Conservation (phyloP, 306 rosid genomes). For the Sophora flavescens region DNA sequence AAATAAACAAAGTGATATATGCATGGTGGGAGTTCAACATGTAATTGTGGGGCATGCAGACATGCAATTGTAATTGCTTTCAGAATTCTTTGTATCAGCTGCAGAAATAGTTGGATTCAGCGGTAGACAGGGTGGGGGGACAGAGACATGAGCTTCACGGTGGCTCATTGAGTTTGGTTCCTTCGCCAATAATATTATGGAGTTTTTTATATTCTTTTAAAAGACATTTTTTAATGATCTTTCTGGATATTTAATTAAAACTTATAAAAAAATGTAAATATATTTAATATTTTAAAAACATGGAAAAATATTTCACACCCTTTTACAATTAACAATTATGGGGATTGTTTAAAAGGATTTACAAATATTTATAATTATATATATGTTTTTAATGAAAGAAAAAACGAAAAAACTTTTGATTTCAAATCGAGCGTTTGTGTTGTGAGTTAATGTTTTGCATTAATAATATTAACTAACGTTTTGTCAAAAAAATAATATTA, state of each 20-base stretch:
- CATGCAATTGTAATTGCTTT: constrained; percentile 28
- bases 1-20: too few species aligned
- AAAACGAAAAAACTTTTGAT: neutral
- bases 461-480: constrained; percentile 6
- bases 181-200: constrained; percentile 4
- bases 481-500: too few species aligned
- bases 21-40: neutral
- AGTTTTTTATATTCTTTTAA: too few species aligned
- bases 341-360: too few species aligned
- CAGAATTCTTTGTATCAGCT: constrained; percentile 40
- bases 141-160: constrained; percentile 56
- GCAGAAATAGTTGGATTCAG: constrained; percentile 48
- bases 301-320: too few species aligned
- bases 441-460: constrained; percentile 11
- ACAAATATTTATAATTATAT: too few species aligned
- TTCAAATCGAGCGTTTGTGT: constrained; percentile 3
- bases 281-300: too few species aligned
- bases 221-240: too few species aligned
- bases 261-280: too few species aligned
- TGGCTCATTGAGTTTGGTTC: constrained; percentile 49
- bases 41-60: constrained; percentile 38
- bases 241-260: too few species aligned
- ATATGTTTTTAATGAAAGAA: neutral
- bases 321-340: too few species aligned
- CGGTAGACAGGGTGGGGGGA: constrained; percentile 46